phyloP scores from a whole-genome alignment of 129 eudicot species.

The Flaveria trinervia region DNA sequence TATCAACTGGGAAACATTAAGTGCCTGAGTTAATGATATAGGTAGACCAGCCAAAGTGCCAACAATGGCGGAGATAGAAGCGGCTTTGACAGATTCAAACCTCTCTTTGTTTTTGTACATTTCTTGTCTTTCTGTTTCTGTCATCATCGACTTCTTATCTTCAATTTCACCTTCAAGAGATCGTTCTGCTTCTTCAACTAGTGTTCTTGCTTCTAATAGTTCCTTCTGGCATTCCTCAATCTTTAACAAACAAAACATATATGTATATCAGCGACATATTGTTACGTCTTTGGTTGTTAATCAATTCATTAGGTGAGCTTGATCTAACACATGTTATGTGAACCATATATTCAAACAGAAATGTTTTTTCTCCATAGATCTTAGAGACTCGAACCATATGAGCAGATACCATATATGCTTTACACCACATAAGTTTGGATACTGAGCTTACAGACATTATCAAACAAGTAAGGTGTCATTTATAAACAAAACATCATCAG shows the following conservation, averaged over 20 bases:
- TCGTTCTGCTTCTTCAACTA: conserved; percentile 85
- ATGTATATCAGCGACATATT: conserved; percentile 15
- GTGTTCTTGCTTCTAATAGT: conserved; percentile 68
- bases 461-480: no score
- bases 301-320: not conserved
- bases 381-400: no score
- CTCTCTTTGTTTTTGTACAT: conserved; percentile 66
- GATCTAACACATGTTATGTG: not conserved
- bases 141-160: conserved; percentile 24
- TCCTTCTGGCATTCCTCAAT: conserved; percentile 95
- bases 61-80: conserved; percentile 63
- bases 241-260: conserved; percentile 36
- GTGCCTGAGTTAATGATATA: conserved; percentile 50
- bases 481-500: no score
- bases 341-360: not conserved
- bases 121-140: conserved; percentile 41
- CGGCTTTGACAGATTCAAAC: conserved; percentile 85
- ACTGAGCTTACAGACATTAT: no score
- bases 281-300: conserved; percentile 6
- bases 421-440: no score
- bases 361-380: no score
- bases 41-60: conserved; percentile 84
- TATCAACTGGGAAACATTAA: conserved; percentile 52
- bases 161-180: conserved; percentile 39
- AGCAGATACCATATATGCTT: no score